Evolutionary conservation across 2,329 filamentous ascomycete genomes (phyloP).

Genomic region (Eutypa lata): DNA sequence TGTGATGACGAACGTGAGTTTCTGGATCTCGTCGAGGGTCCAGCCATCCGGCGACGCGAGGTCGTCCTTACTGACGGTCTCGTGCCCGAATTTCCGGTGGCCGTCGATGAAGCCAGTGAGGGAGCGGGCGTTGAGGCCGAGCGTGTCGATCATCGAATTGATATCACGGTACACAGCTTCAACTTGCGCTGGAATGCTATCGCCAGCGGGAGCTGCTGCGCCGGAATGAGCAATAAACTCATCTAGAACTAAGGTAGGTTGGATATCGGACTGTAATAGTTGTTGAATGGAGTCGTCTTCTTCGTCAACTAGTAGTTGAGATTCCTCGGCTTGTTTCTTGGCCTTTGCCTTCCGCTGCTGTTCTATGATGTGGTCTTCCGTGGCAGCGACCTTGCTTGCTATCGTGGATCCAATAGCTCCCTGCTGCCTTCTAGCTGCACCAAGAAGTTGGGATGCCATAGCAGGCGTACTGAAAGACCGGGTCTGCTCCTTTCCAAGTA

Average conservation of each 20-base stretch:
- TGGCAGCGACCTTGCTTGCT: conserved; percentile 34
- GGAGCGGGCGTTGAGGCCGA: conserved; percentile 77
- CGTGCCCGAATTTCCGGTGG: conserved; percentile 55
- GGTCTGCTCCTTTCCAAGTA: conserved; percentile 46
- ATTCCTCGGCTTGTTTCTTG: conserved; percentile 55
- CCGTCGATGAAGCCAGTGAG: conserved; percentile 65
- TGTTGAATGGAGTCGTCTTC: conserved; percentile 67
- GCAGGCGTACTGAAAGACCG: conserved; percentile 61
- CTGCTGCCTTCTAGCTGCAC: conserved; percentile 34
- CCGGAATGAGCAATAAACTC: conserved; percentile 65
- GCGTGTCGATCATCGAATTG: conserved; percentile 90
- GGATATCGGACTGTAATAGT: conserved; percentile 57
- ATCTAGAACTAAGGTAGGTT: conserved; percentile 61
- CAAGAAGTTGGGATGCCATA: conserved; percentile 53
- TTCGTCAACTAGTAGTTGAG: conserved; percentile 59
- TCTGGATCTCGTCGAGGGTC: conserved; percentile 72
- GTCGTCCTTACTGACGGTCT: conserved; percentile 60
- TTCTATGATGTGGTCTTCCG: conserved; percentile 45
- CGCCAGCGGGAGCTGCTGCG: conserved; percentile 48
- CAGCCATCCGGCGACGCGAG: conserved; percentile 68
- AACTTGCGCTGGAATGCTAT: conserved; percentile 60
- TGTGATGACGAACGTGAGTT: conserved; percentile 63
- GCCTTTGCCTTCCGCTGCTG: conserved; percentile 52
- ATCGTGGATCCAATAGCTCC: conserved; percentile 37
- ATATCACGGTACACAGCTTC: conserved; percentile 74